These are phyloP conservation scores for Bryoerythrophyllum caledonicum DNA, from an alignment of 225 moss, liverwort and hornwort genomes.

Conservation along the genomic window DNA sequence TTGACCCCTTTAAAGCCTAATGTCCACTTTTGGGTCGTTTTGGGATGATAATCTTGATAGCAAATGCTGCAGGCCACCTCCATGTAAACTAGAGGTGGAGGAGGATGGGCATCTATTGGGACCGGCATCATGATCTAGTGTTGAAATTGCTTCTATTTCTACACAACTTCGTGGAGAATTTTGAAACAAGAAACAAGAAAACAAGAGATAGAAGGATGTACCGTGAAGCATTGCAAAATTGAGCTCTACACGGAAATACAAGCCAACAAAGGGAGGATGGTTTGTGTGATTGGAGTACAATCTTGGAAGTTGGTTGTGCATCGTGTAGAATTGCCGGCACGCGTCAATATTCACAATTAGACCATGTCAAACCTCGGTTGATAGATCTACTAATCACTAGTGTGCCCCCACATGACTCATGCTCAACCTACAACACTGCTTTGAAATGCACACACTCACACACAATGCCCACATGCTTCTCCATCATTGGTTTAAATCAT, in stretches of 20 bases:
- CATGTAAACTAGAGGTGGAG: too few species aligned
- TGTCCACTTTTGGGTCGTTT: too few species aligned
- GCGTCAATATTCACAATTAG: background rate
- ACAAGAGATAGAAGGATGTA: background rate
- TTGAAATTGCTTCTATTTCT: background rate
- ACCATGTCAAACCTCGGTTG: background rate
- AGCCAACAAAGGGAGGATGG: too few species aligned
- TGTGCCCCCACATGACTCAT: constrained; percentile 6
- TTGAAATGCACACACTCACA: background rate
- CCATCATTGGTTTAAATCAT: constrained; percentile 3
- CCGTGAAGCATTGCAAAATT: too few species aligned
- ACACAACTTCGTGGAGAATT: too few species aligned
- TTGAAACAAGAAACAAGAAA: background rate
- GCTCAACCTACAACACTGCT: constrained; percentile 6
- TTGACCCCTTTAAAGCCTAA: too few species aligned
- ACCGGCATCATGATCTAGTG: too few species aligned
- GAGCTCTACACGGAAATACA: background rate
- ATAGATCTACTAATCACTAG: background rate
- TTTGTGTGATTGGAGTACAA: background rate
- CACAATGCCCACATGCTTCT: background rate
- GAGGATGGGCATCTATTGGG: too few species aligned
- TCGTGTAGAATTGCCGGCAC: background rate
- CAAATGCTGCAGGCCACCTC: too few species aligned
- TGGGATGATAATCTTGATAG: too few species aligned
- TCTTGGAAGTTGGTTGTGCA: background rate